Conservation (phyloP, 257 asterid species). For the Eucommia ulmoides region DNA sequence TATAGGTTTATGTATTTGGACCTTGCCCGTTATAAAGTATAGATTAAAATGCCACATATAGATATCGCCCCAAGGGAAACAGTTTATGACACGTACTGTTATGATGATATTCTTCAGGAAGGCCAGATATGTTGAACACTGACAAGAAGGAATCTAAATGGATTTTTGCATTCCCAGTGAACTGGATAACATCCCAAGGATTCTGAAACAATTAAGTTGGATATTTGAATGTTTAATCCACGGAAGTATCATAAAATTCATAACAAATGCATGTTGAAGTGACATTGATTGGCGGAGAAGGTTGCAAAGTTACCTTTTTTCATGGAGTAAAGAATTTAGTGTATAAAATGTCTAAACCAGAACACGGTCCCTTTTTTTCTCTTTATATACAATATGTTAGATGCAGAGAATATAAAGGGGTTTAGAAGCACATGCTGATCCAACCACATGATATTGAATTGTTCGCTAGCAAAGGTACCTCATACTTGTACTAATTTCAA, state of each 20-base stretch:
- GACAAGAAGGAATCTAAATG: conserved; percentile 90
- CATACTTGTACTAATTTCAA: neutral
- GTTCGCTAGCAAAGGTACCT: neutral
- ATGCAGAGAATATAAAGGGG: neutral
- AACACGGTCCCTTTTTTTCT: too few species aligned
- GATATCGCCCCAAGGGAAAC: conserved; percentile 6
- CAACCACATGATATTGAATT: neutral
- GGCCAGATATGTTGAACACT: conserved; percentile 78
- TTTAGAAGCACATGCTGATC: neutral
- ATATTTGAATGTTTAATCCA: too few species aligned
- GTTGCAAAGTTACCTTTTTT: too few species aligned
- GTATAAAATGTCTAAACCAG: too few species aligned
- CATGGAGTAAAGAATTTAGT: too few species aligned
- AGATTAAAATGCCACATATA: neutral
- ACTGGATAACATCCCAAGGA: conserved; percentile 92
- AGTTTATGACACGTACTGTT: conserved; percentile 39
- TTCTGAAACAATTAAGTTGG: conserved; percentile 40
- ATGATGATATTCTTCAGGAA: conserved; percentile 77
- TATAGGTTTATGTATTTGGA: conserved; percentile 11
- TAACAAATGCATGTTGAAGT: too few species aligned
- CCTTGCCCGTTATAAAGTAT: conserved; percentile 4
- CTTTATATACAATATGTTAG: too few species aligned
- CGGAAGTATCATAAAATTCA: too few species aligned
- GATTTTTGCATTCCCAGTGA: conserved; percentile 61
- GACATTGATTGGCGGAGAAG: too few species aligned